phyloP scores from a whole-genome alignment of 257 asterid genomes.

The Lithospermum erythrorhizon region DNA sequence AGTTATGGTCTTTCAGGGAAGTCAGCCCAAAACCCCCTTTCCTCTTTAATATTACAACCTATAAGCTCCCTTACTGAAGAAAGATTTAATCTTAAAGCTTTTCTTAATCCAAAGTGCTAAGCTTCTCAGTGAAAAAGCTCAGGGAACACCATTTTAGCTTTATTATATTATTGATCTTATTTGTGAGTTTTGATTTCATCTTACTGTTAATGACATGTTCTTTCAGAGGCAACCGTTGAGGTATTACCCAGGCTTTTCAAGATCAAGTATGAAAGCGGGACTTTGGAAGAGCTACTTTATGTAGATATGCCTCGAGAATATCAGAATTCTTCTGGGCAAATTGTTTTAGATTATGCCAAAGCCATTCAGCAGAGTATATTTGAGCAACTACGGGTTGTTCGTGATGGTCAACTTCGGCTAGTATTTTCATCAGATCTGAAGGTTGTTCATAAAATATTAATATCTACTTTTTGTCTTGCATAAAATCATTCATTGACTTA shows the following conservation, averaged over 20 bases:
- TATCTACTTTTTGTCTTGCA: conserved; percentile 1
- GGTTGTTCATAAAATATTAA: conserved; percentile 25
- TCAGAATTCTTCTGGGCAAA: conserved; percentile 67
- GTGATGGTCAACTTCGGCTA: conserved; percentile 74
- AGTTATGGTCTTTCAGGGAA: no score
- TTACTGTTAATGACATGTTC: neutral
- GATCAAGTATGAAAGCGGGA: conserved; percentile 68
- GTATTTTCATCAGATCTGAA: conserved; percentile 69
- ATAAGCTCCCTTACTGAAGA: no score
- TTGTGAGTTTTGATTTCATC: neutral
- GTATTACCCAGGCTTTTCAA: conserved; percentile 68
- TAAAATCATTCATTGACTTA: conserved; percentile 7
- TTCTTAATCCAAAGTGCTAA: no score
- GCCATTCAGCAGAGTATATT: conserved; percentile 77
- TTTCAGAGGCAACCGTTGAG: conserved; percentile 75
- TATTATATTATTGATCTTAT: neutral
- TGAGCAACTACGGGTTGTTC: conserved; percentile 75
- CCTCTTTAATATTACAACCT: no score
- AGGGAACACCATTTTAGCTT: neutral
- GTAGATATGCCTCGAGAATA: conserved; percentile 78
- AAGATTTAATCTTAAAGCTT: no score
- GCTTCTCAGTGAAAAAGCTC: no score
- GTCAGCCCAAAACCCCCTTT: no score
- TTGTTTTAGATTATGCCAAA: conserved; percentile 67
- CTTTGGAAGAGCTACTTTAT: conserved; percentile 64